phyloP scores from a whole-genome alignment of 495 filamentous ascomycete species.

The Neurospora sp. region DNA sequence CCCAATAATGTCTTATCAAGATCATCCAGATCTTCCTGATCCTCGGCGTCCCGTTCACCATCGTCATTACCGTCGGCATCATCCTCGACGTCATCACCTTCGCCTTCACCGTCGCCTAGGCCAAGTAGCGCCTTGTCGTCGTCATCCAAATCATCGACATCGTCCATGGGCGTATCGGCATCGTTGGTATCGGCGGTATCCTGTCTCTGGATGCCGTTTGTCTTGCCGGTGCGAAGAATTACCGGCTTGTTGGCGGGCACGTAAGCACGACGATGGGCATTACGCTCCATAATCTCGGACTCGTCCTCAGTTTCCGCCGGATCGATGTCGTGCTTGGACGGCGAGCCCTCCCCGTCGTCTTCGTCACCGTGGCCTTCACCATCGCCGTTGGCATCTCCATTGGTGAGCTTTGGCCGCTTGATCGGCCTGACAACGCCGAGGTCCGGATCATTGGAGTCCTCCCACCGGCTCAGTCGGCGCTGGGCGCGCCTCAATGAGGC shows the following conservation, averaged over 20 bases:
- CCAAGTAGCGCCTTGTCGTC: constrained; percentile 42
- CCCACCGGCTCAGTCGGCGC: constrained; percentile 67
- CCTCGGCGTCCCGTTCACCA: constrained; percentile 36
- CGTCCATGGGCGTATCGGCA: constrained; percentile 26
- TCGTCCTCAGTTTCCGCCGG: constrained; percentile 27
- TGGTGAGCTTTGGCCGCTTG: constrained; percentile 26
- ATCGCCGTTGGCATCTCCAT: constrained; percentile 9
- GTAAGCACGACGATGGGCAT: not conserved
- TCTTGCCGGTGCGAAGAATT: constrained; percentile 1
- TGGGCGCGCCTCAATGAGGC: constrained; percentile 59
- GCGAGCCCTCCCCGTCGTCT: constrained; percentile 17
- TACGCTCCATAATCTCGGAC: constrained; percentile 11
- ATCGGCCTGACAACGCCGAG: constrained; percentile 33
- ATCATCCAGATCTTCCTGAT: constrained; percentile 41
- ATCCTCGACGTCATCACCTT: constrained; percentile 16
- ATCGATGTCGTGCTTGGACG: constrained; percentile 18
- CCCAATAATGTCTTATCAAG: constrained; percentile 42
- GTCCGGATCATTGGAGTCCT: constrained; percentile 39
- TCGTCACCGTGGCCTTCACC: constrained; percentile 14
- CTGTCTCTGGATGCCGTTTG: constrained; percentile 6
- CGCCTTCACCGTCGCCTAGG: constrained; percentile 30
- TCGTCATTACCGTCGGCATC: constrained; percentile 14
- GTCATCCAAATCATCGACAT: constrained; percentile 41
- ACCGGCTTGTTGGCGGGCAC: not conserved
- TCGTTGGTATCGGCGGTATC: not conserved